Conservation (phyloP, 768 basidiomycete species). For the Phylloporus arenicola region DNA sequence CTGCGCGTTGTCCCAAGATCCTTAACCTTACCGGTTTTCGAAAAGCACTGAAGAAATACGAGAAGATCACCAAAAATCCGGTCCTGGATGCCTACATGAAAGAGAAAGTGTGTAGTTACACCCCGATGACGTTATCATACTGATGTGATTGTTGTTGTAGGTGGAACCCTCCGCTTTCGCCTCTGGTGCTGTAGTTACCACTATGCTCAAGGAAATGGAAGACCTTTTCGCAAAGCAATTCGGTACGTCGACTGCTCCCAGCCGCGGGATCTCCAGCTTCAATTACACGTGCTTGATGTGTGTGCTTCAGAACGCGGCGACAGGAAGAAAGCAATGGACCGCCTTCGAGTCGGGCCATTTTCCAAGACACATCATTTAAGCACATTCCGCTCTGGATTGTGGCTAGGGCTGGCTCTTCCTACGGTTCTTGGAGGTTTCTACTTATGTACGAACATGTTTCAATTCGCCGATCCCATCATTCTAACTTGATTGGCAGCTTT, state of each 20-base stretch:
- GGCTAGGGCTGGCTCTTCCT: constrained; percentile 67
- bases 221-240: constrained; percentile 71
- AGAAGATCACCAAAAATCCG: constrained; percentile 68
- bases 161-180: constrained; percentile 66
- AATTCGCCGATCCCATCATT: not conserved
- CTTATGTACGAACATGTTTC: constrained; percentile 38
- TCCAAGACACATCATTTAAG: constrained; percentile 63
- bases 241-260: constrained; percentile 45
- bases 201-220: constrained; percentile 74
- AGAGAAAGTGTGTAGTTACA: constrained; percentile 50
- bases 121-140: not conserved
- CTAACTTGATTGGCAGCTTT: constrained; percentile 40
- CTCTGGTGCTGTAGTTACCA: constrained; percentile 53
- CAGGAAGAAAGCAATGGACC: constrained; percentile 65
- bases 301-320: constrained; percentile 57
- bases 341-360: constrained; percentile 51
- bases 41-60: constrained; percentile 83
- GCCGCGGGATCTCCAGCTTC: not conserved
- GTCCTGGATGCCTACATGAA: constrained; percentile 74
- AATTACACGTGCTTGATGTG: not conserved
- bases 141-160: constrained; percentile 28
- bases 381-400: constrained; percentile 68
- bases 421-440: constrained; percentile 59
- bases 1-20: constrained; percentile 38
- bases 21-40: constrained; percentile 88